phyloP scores from a whole-genome alignment of 2,329 filamentous ascomycete species.

The Venturia nashicola region DNA sequence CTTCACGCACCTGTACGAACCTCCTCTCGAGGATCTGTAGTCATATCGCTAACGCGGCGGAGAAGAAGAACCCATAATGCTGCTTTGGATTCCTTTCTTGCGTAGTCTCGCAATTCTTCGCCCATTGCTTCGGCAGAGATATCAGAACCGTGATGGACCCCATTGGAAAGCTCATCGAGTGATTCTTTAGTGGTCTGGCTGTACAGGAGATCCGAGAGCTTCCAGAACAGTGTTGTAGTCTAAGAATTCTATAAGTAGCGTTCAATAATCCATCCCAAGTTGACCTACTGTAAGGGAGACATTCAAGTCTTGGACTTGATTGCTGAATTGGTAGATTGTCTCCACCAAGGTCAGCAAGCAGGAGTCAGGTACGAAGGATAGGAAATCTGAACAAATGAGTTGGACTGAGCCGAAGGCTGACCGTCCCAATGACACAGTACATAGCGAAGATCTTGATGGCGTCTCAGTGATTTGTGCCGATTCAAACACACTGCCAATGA shows the following conservation, averaged over 20 bases:
- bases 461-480: not conserved
- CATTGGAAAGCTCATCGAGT: constrained; percentile 5
- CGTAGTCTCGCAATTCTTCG: constrained; percentile 42
- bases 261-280: not conserved
- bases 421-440: constrained; percentile 64
- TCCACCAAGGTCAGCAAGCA: constrained; percentile 71
- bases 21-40: constrained; percentile 60
- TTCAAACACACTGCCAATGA: constrained; percentile 69
- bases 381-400: constrained; percentile 88
- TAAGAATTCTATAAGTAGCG: constrained; percentile 19
- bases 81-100: constrained; percentile 50
- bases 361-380: constrained; percentile 57
- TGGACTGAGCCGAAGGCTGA: constrained; percentile 83
- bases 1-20: constrained; percentile 60
- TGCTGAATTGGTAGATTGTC: constrained; percentile 79
- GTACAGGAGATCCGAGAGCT: constrained; percentile 75
- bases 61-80: constrained; percentile 71
- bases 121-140: constrained; percentile 19
- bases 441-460: constrained; percentile 16
- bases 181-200: constrained; percentile 23
- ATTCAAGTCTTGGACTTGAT: constrained; percentile 83
- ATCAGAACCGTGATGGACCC: constrained; percentile 12
- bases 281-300: constrained; percentile 71
- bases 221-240: constrained; percentile 94
- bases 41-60: constrained; percentile 57